Base-by-base conservation (phyloP, 2,329 filamentous ascomycete genomes). In the Huntiella abstrusa region DNA sequence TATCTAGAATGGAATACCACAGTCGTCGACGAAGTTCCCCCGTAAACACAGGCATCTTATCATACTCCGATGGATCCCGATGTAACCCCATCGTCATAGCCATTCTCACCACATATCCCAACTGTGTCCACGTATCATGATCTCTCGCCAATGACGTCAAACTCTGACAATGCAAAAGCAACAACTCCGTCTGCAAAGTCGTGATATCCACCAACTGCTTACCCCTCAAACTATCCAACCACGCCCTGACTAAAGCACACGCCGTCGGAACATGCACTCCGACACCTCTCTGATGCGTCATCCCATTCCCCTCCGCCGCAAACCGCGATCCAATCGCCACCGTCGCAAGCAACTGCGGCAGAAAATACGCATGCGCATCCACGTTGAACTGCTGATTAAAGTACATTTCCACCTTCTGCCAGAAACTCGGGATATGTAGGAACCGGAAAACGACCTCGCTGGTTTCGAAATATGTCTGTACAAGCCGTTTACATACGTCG, bases 81-180 rank as follows among this genome's bases (percentile, higher is more conserved):
- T 75, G 71, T 41, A 75, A 59, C 3, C 70, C 71, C 69, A 75
- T 73, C 2, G 66, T 69, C 70, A 74, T 74, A 28, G 69, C 71
- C 60, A 71, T 69, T 12, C 71, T 66, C 4, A 73, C 64, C 37
- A 74, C 65, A 45, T 65, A 64, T 4, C 71, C 71, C n/a, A 74
- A 58, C 47, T 71, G 67, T 11, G 65, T 64, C 71, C 71, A 75
- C 0, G 66, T 61, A 44, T 70, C 66, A 45, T 72, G 66, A 33
- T 67, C 62, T 5, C 64, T 63, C 6, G 62, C 58, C 16, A 62
- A 62, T 4, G 69, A 68, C 55, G 71, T 68, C 62, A 71, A 67
- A 46, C 69, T 60, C 51, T 66, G 63, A 2, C 70, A 68, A 51
- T 72, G 68, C 32, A 74, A 55, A 3, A 71, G 60, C n/a, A 73